Evolutionary conservation across 805 yeast genomes (phyloP), one percentile per base, ranked within the genome.

Genomic region (Candida suzukii): DNA sequence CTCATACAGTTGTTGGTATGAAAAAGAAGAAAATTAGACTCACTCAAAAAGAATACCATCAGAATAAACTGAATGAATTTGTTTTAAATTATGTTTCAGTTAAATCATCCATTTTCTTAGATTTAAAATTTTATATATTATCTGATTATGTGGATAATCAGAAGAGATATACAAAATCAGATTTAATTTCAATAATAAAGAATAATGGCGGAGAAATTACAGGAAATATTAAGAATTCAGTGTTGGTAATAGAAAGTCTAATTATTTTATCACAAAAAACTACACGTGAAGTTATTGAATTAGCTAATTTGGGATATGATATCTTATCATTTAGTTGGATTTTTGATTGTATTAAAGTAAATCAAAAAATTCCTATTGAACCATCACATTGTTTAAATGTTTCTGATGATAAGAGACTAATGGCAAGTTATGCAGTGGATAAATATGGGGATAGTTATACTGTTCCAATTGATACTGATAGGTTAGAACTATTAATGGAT

Each of bases 291-390:
- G 70, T 74, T 3, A 51, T 47, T 2, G 57, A 58, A 1, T 44
- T 74, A n/a, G 48, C 55, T 11, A 57, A 63, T n/a, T 43, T 57
- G 16, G 83, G 83, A 0, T 74, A 70, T 49, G 85, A 81, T 51
- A 66, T 91, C 0, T 54, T 88, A 8, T 69, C 61, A 39, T 88
- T 95, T 1, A 56, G 62, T 25, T 91, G 96, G 95, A 56, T 87
- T 6, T 65, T 77, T 35, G 90, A 85, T 48, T 78, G 93, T 49
- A 61, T 85, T 2, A 52, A 57, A 16, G 55, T 64, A 13, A 51
- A 57, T 1, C 39, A 50, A 2, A 36, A 78, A 2, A 57, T 86
- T 0, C 70, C 69, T 2, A 48, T 83, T 7, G 95, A 85, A 48
- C 83, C 86, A 0, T 53, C 57, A 18, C 82, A 86, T 51, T 64